Evolutionary conservation across 257 asterid species (phyloP), one percentile per base, ranked within the genome.

Genomic region (Fraxinus pennsylvanica): DNA sequence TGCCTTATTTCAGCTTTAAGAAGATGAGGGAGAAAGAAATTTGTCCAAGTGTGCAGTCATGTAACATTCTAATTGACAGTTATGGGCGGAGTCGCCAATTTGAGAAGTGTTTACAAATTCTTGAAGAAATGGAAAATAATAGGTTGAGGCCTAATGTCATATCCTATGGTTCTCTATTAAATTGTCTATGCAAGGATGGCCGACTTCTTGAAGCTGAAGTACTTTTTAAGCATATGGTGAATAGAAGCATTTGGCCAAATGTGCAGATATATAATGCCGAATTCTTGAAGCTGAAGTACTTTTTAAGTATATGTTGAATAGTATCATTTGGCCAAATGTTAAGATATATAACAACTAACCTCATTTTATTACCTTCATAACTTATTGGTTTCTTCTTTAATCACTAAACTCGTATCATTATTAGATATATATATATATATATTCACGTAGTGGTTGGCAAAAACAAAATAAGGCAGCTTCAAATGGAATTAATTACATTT

Each of bases 151-250:
- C 96, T 61, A 87, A 83, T 68, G 88, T 87, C 33, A 84, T 84
- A 80, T 90, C 91, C 30, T 94, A 90, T 73, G 91, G 97, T 50
- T 86, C 97, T 73, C 78, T 94, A 76, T 87, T 94, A 73, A 89
- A 90, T 74, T 82, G 87, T 30, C 88, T 94, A 71, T 91, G 97
- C 90, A 92, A 84, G 84, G 86, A 88, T 52, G 92, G 91, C 29
- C 84, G 88, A 80, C 81, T 89, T 82, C 76, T 80, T 73, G 97
- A 94, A 85, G 96, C 94, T 43, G 89, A 88, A 74, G 82, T 87
- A 68, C 72, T 91, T 43, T 73, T 89, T 39, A 77, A 79, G 15
- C 93, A 92, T 82, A 94, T 94, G 98, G 72, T 74, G 50, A 82
- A 68, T 67, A 90, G 92, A 82, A 75, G 84, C 19, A 78, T 92